Conservation (phyloP, 2,329 filamentous ascomycete genomes). For the Penicillium sp. region DNA sequence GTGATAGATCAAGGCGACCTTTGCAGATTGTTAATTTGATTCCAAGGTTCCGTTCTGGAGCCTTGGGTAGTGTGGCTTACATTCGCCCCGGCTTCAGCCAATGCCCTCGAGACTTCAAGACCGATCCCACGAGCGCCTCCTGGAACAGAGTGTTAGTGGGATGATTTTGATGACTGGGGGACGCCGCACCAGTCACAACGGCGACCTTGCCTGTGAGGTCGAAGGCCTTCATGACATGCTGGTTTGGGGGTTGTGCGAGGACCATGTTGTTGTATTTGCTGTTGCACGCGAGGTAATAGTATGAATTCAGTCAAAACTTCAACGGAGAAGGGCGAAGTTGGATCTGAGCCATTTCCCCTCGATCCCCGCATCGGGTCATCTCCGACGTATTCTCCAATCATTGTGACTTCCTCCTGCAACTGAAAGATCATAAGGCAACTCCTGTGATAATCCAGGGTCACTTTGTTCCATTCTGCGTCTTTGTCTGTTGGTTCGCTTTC, state of each 20-base stretch:
- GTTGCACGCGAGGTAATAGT: not conserved
- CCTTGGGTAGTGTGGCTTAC: slow-evolving; percentile 15
- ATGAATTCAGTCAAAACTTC: not conserved
- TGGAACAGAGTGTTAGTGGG: not conserved
- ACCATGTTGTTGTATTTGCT: slow-evolving; percentile 19
- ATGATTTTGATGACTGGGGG: too few species aligned
- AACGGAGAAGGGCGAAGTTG: not conserved
- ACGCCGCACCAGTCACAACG: slow-evolving; percentile 23
- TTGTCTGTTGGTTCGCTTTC: not conserved
- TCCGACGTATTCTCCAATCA: not conserved
- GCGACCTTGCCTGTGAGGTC: slow-evolving; percentile 26
- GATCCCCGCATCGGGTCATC: slow-evolving; percentile 1
- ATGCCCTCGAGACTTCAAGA: slow-evolving; percentile 40
- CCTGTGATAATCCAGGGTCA: not conserved
- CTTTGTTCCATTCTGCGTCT: not conserved
- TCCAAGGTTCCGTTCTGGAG: not conserved
- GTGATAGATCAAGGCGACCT: slow-evolving; percentile 34
- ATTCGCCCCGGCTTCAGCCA: slow-evolving; percentile 41
- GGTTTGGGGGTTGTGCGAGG: slow-evolving; percentile 16
- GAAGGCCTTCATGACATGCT: slow-evolving; percentile 22
- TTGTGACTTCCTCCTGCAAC: not conserved
- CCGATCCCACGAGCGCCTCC: slow-evolving; percentile 39
- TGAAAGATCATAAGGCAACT: not conserved
- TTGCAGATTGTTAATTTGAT: not conserved
- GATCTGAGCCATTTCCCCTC: not conserved